phyloP scores from a whole-genome alignment of 257 asterid genomes.

The Capsicum rhomboideum region DNA sequence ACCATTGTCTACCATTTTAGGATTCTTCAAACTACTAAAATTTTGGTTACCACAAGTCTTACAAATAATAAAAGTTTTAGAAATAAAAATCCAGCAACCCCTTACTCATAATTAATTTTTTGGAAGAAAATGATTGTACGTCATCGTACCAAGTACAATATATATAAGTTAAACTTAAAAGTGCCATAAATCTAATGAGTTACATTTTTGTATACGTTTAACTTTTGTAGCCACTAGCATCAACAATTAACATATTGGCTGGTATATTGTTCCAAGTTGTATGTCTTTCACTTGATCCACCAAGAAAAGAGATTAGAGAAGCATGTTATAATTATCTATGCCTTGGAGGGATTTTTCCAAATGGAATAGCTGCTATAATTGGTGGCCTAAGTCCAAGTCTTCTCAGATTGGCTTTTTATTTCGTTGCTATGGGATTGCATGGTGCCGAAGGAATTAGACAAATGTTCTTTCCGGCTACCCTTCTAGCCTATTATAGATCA shows the following conservation, averaged over 20 bases:
- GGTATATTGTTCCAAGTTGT: constrained; percentile 68
- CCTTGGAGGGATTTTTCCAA: constrained; percentile 53
- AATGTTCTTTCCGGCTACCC: constrained; percentile 71
- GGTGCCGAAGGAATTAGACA: constrained; percentile 69
- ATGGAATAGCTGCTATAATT: constrained; percentile 54
- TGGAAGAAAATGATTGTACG: too few species aligned
- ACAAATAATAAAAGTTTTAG: too few species aligned
- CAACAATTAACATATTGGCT: constrained; percentile 74
- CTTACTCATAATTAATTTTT: too few species aligned
- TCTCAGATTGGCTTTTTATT: constrained; percentile 52
- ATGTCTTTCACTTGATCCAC: constrained; percentile 64
- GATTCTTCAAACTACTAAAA: too few species aligned
- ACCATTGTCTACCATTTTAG: too few species aligned
- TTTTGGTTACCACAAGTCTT: too few species aligned
- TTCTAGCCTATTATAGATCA: constrained; percentile 70
- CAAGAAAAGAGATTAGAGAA: constrained; percentile 58
- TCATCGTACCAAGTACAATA: too few species aligned
- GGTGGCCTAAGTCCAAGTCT: constrained; percentile 77
- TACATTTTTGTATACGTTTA: background rate
- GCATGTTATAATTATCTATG: constrained; percentile 70
- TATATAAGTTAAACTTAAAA: background rate
- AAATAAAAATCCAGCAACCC: too few species aligned
- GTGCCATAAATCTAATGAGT: background rate
- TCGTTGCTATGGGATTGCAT: constrained; percentile 60
- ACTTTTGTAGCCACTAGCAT: constrained; percentile 67